Evolutionary conservation across 2,329 filamentous ascomycete species (phyloP).

Genomic region (Diplodia mutila): DNA sequence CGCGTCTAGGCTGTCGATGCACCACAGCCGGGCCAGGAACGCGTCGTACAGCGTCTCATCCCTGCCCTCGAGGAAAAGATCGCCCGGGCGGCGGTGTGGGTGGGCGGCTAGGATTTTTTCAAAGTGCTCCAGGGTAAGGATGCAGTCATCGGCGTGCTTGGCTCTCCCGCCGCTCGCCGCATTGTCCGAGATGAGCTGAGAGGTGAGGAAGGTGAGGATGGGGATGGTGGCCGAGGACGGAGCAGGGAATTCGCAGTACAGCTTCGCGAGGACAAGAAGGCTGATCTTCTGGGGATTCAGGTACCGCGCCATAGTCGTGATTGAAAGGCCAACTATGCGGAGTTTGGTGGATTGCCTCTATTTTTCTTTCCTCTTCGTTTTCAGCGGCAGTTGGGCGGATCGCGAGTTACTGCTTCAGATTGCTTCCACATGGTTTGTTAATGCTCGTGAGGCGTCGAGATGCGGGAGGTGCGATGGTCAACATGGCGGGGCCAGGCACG

Average conservation of each 20-base stretch:
- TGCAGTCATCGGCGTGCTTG: constrained; percentile 37
- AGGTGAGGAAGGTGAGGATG: constrained; percentile 77
- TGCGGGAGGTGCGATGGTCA: neutral
- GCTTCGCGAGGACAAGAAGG: constrained; percentile 75
- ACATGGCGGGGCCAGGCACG: constrained; percentile 6
- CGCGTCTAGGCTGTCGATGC: constrained; percentile 77
- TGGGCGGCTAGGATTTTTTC: constrained; percentile 51
- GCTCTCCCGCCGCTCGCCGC: neutral
- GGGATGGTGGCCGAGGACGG: constrained; percentile 72
- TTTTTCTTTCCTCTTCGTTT: neutral
- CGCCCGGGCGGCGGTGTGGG: constrained; percentile 46
- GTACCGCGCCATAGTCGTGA: constrained; percentile 69
- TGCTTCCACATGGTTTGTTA: neutral
- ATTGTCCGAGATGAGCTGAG: constrained; percentile 60
- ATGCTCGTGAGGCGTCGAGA: neutral
- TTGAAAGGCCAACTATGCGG: neutral
- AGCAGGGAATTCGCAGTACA: constrained; percentile 75
- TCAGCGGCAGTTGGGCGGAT: neutral
- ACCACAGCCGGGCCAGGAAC: constrained; percentile 81
- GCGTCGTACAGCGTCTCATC: constrained; percentile 75
- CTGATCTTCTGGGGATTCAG: constrained; percentile 88
- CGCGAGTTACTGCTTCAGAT: neutral
- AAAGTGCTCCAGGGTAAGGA: constrained; percentile 46
- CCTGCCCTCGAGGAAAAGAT: constrained; percentile 64
- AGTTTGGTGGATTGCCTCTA: neutral